Evolutionary conservation across 2,329 filamentous ascomycete species (phyloP).

Genomic region (Claviceps spartinae): DNA sequence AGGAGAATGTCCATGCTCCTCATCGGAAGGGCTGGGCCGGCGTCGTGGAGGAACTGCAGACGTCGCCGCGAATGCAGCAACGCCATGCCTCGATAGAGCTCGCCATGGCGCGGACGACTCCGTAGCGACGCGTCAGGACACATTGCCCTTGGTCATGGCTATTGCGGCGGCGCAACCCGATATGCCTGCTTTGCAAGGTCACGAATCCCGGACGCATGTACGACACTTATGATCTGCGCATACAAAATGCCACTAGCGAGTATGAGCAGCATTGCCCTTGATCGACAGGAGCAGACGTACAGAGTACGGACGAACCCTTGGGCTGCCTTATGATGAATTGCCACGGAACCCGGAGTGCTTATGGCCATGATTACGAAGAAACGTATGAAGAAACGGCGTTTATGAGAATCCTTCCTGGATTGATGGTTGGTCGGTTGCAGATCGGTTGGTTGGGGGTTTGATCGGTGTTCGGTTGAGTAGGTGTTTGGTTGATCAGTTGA

Average conservation of each 20-base stretch:
- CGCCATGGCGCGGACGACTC: constrained; percentile 29
- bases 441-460: not conserved
- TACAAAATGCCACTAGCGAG: not conserved
- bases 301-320: not conserved
- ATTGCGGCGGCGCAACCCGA: not conserved
- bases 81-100: constrained; percentile 49
- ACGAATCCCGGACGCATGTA: not conserved
- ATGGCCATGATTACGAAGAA: constrained; percentile 13
- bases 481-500: not conserved
- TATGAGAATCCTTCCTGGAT: not conserved
- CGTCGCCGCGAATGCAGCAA: constrained; percentile 45
- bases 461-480: not conserved
- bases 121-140: constrained; percentile 1
- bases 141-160: not conserved
- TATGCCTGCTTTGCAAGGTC: not conserved
- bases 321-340: constrained; percentile 2
- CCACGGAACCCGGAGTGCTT: constrained; percentile 1
- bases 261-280: constrained; percentile 3
- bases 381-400: constrained; percentile 9
- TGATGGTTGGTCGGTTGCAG: not conserved
- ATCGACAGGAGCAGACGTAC: not conserved
- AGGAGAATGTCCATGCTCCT: constrained; percentile 30
- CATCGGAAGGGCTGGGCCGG: constrained; percentile 47
- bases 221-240: not conserved
- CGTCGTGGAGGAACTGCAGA: constrained; percentile 49